A percentile compares a stretch with the other conserved stretches of the same genome.
These are phyloP conservation scores for Stentor roeselii DNA, from an alignment of 73 alveolate species.

Conservation along the genomic window DNA sequence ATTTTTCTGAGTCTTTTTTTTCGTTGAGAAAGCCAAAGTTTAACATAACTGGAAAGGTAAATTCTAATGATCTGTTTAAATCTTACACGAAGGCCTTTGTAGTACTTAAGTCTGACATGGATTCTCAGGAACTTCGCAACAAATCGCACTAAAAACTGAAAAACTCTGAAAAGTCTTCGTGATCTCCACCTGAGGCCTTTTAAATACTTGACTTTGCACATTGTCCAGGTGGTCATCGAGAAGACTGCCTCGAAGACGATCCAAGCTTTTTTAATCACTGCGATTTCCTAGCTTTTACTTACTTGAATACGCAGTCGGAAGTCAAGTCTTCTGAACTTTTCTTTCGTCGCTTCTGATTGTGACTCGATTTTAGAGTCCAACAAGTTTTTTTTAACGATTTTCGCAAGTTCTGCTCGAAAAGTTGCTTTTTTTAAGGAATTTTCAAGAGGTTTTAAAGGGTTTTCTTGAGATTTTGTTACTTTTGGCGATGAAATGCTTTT, in stretches of 20 bases:
- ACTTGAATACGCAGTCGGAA: neutral
- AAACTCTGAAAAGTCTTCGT: too few species aligned
- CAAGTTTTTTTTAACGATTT: neutral
- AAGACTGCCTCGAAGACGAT: too few species aligned
- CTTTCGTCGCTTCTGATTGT: neutral
- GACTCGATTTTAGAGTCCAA: neutral
- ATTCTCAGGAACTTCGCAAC: neutral
- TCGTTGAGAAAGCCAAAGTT: neutral
- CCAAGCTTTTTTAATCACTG: neutral
- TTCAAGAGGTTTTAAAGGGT: neutral
- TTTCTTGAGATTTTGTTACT: neutral
- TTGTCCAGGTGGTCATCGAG: too few species aligned
- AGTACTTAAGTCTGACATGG: neutral
- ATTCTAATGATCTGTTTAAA: conserved; percentile 1
- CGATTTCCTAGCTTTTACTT: neutral
- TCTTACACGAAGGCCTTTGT: neutral
- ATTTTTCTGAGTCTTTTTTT: neutral
- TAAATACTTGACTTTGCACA: too few species aligned
- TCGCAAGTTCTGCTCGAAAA: neutral
- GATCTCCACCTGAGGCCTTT: too few species aligned
- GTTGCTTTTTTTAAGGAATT: neutral
- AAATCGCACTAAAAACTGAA: neutral
- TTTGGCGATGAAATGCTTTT: neutral
- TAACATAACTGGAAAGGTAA: neutral
- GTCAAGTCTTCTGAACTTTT: neutral